Percentiles rank a stretch among this genome's conserved stretches.
Conservation (phyloP, 1,284 basidiomycete genomes). For the Albatrellus sp. region DNA sequence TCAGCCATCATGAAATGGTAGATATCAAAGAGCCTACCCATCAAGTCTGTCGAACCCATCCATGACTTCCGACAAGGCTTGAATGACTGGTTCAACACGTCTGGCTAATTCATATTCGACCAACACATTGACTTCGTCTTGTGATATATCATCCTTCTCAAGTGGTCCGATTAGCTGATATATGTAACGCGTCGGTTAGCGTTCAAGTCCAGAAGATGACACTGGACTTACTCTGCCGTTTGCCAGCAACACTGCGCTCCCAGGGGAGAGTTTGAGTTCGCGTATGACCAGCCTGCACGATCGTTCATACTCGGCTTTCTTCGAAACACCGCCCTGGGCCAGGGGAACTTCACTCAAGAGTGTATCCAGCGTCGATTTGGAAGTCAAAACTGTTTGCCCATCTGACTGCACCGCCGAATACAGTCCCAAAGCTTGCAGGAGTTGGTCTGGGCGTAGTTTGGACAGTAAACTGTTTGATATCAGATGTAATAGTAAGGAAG, state of each 20-base stretch:
- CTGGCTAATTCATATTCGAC: constrained; percentile 63
- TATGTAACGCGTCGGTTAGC: constrained; percentile 1
- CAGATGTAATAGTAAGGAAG: constrained; percentile 35
- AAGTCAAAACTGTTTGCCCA: constrained; percentile 25
- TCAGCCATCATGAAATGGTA: neutral
- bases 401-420: constrained; percentile 14
- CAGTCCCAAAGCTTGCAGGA: constrained; percentile 28
- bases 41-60: constrained; percentile 29
- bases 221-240: constrained; percentile 64
- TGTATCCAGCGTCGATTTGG: constrained; percentile 21
- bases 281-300: constrained; percentile 32
- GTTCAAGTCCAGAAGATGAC: neutral
- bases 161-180: constrained; percentile 58
- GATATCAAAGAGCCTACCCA: constrained; percentile 16
- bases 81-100: constrained; percentile 54
- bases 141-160: constrained; percentile 37
- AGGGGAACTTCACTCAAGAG: constrained; percentile 23
- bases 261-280: constrained; percentile 43
- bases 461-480: constrained; percentile 26
- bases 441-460: constrained; percentile 21
- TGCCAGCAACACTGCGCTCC: constrained; percentile 51
- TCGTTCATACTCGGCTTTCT: constrained; percentile 29
- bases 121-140: constrained; percentile 58
- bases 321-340: constrained; percentile 19
- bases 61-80: constrained; percentile 45